Base-by-base conservation (phyloP, 305 asterid species). In the Solanum hybrid region DNA sequence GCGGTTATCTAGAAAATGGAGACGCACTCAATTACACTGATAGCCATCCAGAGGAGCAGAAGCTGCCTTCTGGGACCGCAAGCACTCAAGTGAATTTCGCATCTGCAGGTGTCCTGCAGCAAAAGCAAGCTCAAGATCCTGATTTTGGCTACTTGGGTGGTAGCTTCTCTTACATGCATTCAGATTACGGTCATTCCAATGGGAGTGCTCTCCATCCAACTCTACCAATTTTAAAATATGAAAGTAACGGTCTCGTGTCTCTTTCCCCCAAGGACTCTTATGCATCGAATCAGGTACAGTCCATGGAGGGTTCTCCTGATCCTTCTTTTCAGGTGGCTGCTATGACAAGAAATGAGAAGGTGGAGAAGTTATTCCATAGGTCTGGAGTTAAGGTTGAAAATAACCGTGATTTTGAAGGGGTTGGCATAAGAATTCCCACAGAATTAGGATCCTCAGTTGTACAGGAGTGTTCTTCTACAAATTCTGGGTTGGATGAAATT, bases 401-500 rank as follows among this genome's bases (percentile, higher is more conserved):
- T 90, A 89, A 66, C 40, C 89, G 84, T 86, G 94, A 92, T 89
- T 40, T 82, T 81, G 95, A 91, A 90, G 95, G 93, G 86, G 92
- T 86, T 72, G 72, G 71, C 90, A 79, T 37, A 89, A 86, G 66
- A 56, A 88, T 84, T 91, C 95, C 93, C 34, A 91, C 91, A 82
- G 96, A 93, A 91, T 90, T 94, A 90, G 95, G 93, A 84, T 91
- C 96, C 37, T 94, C 99, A 60, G 90, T 88, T 86, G 60, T 87
- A 90, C 96, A 89, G 76, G 98, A 94, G 89, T 90, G 96, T 89
- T 93, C 95, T 66, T 92, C 95, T 3, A 90, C 89, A 92, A 93
- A 90, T 92, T 91, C 95, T 42, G 94, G 90, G 60, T 72, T 93
- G 91, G 91, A 93, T 92, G 96, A 94, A 89, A 90, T 88, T 90